A percentile compares a stretch with the other conserved stretches of the same genome.
Conservation (phyloP, 768 basidiomycete genomes). For the Auricularia auricula-judae region DNA sequence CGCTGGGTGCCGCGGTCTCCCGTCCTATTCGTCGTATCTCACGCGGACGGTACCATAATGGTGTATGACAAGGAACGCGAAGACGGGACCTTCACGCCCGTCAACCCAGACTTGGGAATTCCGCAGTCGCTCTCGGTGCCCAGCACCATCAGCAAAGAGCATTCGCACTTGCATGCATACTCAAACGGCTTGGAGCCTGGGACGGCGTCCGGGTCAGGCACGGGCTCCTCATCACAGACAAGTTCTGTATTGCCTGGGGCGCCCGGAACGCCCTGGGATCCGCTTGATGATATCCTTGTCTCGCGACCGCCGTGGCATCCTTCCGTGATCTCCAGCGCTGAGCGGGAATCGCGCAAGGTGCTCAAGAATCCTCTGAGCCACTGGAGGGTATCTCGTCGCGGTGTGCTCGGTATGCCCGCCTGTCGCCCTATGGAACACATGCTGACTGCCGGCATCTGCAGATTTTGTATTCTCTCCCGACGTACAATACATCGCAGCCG, state of each 20-base stretch:
- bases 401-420: slow-evolving; percentile 51
- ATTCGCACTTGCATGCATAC: neutral
- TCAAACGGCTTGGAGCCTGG: neutral
- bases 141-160: neutral
- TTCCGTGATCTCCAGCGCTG: slow-evolving; percentile 21
- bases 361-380: slow-evolving; percentile 81
- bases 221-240: neutral
- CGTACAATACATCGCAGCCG: slow-evolving; percentile 78
- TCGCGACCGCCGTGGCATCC: slow-evolving; percentile 85
- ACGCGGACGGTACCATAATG: slow-evolving; percentile 81
- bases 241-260: slow-evolving; percentile 3
- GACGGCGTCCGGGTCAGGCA: neutral
- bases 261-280: slow-evolving; percentile 55
- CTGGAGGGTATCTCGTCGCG: slow-evolving; percentile 67
- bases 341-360: neutral
- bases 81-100: slow-evolving; percentile 58
- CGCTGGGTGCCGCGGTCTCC: slow-evolving; percentile 78
- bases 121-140: slow-evolving; percentile 13
- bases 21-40: slow-evolving; percentile 75
- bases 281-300: slow-evolving; percentile 62
- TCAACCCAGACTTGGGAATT: slow-evolving; percentile 32
- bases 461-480: slow-evolving; percentile 94
- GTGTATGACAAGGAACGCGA: slow-evolving; percentile 88
- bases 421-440: neutral
- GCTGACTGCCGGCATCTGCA: slow-evolving; percentile 18